Percentiles rank a stretch among this genome's conserved stretches.
Conservation (phyloP, 305 asterid genomes). For the Fraxinus angustifolia region DNA sequence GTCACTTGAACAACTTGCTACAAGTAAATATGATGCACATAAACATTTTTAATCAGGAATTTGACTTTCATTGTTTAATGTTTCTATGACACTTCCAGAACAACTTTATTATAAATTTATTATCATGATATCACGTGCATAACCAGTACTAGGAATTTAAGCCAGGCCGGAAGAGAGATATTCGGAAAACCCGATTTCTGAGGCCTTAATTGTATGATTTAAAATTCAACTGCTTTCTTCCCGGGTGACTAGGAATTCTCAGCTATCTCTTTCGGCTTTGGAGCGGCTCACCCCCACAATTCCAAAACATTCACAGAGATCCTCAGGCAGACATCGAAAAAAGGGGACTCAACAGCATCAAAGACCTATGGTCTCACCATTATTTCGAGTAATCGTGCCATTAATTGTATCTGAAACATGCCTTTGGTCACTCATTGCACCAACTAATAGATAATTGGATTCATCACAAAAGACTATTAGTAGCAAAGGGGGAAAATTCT, state of each 20-base stretch:
- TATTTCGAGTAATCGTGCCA: not conserved
- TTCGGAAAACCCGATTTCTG: not conserved
- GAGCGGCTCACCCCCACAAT: not conserved
- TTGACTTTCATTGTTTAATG: not conserved
- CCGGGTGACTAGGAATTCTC: not conserved
- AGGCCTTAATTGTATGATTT: not conserved
- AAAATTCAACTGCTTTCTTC: not conserved
- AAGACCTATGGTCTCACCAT: slow-evolving; percentile 4
- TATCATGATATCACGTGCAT: slow-evolving; percentile 5
- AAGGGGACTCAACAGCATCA: not conserved
- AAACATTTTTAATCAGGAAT: not conserved
- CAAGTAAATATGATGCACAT: not conserved
- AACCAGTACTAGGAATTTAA: not conserved
- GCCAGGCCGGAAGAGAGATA: not conserved
- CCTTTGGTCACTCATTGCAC: slow-evolving; percentile 15
- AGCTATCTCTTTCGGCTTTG: not conserved
- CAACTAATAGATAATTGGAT: slow-evolving; percentile 10
- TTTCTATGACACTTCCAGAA: not conserved
- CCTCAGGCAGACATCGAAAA: not conserved
- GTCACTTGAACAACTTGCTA: slow-evolving; percentile 15
- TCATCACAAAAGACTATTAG: slow-evolving; percentile 7
- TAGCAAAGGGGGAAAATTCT: slow-evolving; percentile 7
- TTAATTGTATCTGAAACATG: not conserved
- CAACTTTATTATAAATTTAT: not conserved
- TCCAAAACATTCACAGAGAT: not conserved